A percentile compares a stretch with the other conserved stretches of the same genome.
Conservation (phyloP, 2,329 filamentous ascomycete species). For the Diaporthe australafricana region DNA sequence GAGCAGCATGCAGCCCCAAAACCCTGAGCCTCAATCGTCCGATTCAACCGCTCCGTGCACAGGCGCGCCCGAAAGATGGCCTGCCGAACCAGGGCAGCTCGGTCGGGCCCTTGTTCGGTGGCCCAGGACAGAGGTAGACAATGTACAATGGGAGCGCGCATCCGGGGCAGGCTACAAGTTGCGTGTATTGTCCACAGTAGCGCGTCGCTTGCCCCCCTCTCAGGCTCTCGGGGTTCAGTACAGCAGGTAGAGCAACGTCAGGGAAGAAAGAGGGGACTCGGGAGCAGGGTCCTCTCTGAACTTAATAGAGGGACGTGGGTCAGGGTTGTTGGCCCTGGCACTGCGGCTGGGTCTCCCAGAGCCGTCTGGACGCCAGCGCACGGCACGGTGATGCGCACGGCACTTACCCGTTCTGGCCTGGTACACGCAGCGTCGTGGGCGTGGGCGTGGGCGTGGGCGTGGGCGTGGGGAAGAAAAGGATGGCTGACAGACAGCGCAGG, state of each 20-base stretch:
- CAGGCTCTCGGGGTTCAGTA: slow-evolving; percentile 5
- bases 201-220: neutral
- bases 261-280: neutral
- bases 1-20: slow-evolving; percentile 16
- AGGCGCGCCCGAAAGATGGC: neutral
- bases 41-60: neutral
- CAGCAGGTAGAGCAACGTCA: slow-evolving; percentile 16
- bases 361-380: slow-evolving; percentile 27
- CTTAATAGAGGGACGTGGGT: slow-evolving; percentile 32
- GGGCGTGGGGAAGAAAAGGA: slow-evolving; percentile 30
- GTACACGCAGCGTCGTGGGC: slow-evolving; percentile 4
- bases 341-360: slow-evolving; percentile 4
- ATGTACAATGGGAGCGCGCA: neutral
- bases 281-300: slow-evolving; percentile 19
- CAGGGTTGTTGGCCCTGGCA: slow-evolving; percentile 29
- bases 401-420: slow-evolving; percentile 8
- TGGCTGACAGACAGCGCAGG: slow-evolving; percentile 24
- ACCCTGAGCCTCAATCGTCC: slow-evolving; percentile 35
- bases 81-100: slow-evolving; percentile 2
- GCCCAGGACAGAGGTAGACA: neutral
- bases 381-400: slow-evolving; percentile 34
- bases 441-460: neutral
- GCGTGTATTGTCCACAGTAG: neutral
- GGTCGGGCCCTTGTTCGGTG: neutral
- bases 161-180: neutral